phyloP scores from a whole-genome alignment of 495 filamentous ascomycete genomes.

The Xylaria sp. region DNA sequence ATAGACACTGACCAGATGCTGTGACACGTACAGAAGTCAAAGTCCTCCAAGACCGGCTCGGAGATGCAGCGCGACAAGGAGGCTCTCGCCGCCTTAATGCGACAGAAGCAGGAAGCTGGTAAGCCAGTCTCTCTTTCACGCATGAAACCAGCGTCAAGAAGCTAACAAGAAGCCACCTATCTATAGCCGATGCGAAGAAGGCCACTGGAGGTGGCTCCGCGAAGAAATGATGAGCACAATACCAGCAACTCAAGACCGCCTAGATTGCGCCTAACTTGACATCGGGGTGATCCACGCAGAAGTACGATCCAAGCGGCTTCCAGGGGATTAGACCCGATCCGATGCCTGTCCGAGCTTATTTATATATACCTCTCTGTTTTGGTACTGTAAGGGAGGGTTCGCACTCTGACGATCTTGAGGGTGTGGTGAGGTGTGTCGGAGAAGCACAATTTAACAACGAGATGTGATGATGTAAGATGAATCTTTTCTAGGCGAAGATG shows the following conservation, averaged over 20 bases:
- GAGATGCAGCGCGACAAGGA: conserved; percentile 79
- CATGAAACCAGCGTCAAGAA: background rate
- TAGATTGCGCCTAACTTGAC: background rate
- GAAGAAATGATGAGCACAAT: conserved; percentile 34
- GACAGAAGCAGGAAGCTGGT: conserved; percentile 89
- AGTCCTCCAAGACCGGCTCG: conserved; percentile 64
- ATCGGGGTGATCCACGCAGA: background rate
- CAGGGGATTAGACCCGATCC: background rate
- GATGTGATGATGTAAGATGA: conserved; percentile 36
- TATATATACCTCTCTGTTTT: background rate
- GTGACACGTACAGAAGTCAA: conserved; percentile 63
- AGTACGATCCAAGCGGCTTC: conserved; percentile 2
- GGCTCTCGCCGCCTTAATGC: conserved; percentile 81
- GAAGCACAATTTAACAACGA: conserved; percentile 8
- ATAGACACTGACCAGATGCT: conserved; percentile 29
- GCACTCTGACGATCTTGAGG: conserved; percentile 9
- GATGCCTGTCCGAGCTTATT: background rate
- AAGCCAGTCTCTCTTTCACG: conserved; percentile 33
- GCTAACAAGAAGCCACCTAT: conserved; percentile 1
- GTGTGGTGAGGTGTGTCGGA: conserved; percentile 10
- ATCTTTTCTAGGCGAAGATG: conserved; percentile 24
- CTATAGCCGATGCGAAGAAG: conserved; percentile 59
- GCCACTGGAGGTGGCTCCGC: conserved; percentile 41
- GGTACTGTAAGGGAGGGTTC: background rate
- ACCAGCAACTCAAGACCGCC: conserved; percentile 15